Base-by-base conservation (phyloP, 306 rosid genomes). In the Mimosa bimucronata region DNA sequence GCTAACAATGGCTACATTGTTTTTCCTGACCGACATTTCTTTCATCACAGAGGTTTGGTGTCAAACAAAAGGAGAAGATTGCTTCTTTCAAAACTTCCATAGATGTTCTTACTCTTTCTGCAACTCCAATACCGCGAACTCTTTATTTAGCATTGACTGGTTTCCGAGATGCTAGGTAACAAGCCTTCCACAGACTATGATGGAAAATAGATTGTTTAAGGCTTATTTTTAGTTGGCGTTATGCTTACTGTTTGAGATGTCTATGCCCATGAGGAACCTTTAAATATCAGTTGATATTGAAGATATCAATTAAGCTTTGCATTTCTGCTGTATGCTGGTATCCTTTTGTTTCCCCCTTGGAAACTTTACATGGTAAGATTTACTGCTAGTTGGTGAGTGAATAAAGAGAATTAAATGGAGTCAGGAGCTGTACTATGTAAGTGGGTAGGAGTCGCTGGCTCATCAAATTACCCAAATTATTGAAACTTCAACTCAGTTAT, bases 161-260 rank as follows among this genome's bases (percentile, higher is more conserved):
- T 64, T 95, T 95, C 72, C 98, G 98, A 34, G 98, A 95, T 87
- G 98, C 94, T 40, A 95, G 98, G 98, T 95, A 92, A 87, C 46
- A 26, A 80, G 71, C 71, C 55, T 77, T 65, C 82, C 46, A 13
- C 75, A 73, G 81, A 66, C 77, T 67, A 74, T 40, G 61, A 82
- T 37, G 64, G 58, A 50, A 25, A 73, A 19, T 72, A 41, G 44
- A 31, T 45, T 48, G 16, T 21, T 31, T 19, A 8, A 55, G 62
- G 13, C 23, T 55, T 55, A 55, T 21, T 55, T 55, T 21, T n/a
- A 55, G 62, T 55, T 21, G 40, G 34, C 48, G n/a, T 74, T 68
- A 21, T 66, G 52, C 71, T 55, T 31, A 7, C 28, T 28, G 42
- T 72, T 82, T 67, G 73, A 74, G 45, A 31, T 78, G 57, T 62